Evolutionary conservation across 2,329 filamentous ascomycete genomes (phyloP).

Genomic region (Cladosporium sp.): DNA sequence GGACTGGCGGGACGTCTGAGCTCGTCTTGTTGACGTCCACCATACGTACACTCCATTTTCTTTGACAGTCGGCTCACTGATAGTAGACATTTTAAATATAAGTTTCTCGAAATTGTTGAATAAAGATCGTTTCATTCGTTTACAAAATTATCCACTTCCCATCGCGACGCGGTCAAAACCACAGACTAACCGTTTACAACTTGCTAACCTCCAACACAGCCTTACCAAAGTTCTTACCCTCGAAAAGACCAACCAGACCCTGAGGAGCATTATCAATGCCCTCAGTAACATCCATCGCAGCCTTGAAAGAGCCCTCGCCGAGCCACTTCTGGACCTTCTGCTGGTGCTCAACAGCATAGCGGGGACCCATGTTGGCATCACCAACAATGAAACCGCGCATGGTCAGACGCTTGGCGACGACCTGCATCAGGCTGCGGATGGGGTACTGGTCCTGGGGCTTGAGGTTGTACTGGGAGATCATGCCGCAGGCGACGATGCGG

Average conservation of each 20-base stretch:
- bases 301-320: constrained; percentile 69
- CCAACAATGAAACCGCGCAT: constrained; percentile 74
- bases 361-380: constrained; percentile 61
- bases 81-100: too few species aligned
- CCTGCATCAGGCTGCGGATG: constrained; percentile 59
- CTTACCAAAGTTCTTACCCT: constrained; percentile 83
- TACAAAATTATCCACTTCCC: too few species aligned
- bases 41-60: too few species aligned
- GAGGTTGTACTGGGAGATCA: constrained; percentile 77
- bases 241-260: constrained; percentile 69
- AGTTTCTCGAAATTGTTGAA: too few species aligned
- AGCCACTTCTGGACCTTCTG: constrained; percentile 74
- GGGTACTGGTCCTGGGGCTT: constrained; percentile 56
- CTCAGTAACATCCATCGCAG: constrained; percentile 62
- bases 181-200: constrained; percentile 10
- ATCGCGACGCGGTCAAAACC: too few species aligned
- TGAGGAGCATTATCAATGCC: constrained; percentile 75
- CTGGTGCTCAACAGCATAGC: constrained; percentile 67
- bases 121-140: too few species aligned
- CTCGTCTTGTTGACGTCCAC: too few species aligned
- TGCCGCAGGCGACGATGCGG: constrained; percentile 59
- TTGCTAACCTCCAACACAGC: constrained; percentile 64
- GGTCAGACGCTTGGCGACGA: constrained; percentile 65
- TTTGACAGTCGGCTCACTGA: too few species aligned
- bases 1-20: too few species aligned